These are phyloP conservation scores for Plectranthus barbatus DNA, from an alignment of 257 asterid genomes.

Conservation along the genomic window DNA sequence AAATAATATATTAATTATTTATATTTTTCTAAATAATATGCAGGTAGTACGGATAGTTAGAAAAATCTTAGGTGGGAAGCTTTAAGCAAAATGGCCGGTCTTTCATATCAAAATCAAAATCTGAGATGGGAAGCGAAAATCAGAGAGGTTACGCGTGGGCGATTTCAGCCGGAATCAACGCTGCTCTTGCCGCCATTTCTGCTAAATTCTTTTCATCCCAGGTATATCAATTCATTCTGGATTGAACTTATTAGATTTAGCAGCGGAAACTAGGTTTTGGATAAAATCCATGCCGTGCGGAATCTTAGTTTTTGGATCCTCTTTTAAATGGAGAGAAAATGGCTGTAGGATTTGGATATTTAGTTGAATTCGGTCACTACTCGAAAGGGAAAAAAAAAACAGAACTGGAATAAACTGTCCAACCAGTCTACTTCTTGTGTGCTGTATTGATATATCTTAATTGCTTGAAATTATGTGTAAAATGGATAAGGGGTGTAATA, in stretches of 20 bases:
- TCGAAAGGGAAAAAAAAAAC: too few species aligned
- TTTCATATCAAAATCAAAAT: neutral
- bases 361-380: too few species aligned
- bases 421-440: too few species aligned
- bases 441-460: neutral
- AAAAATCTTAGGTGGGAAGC: too few species aligned
- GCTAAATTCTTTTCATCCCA: constrained; percentile 70
- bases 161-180: constrained; percentile 74
- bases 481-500: neutral
- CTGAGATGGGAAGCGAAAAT: constrained; percentile 31
- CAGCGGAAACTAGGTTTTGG: neutral
- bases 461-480: neutral
- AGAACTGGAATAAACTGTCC: too few species aligned
- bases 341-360: too few species aligned
- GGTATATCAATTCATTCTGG: constrained; percentile 24
- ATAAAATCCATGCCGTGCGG: neutral
- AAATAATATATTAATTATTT: too few species aligned
- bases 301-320: too few species aligned
- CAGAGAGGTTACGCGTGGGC: constrained; percentile 75
- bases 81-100: too few species aligned
- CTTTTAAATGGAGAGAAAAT: too few species aligned
- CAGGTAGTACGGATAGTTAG: too few species aligned
- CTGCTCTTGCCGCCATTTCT: constrained; percentile 82
- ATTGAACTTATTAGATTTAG: neutral
- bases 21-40: too few species aligned